Evolutionary conservation across 1,139 yeast species (phyloP).

Genomic region (Pneumocystis carinii): DNA sequence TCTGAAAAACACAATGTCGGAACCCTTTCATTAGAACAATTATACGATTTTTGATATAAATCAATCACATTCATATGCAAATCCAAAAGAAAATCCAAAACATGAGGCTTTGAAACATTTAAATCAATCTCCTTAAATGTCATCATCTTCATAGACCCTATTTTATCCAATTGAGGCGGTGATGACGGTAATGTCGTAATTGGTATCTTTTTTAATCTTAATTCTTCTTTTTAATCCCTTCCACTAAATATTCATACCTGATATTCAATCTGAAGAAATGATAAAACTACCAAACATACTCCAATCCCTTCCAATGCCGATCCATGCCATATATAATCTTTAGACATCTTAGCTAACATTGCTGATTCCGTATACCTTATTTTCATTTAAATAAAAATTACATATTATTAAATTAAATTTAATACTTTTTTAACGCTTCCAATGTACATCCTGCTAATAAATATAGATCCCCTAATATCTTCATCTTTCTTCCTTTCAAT

Average conservation of each 20-base stretch:
- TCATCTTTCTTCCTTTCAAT: conserved; percentile 57
- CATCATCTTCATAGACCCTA: conserved; percentile 17
- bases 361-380: conserved; percentile 43
- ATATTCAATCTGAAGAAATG: conserved; percentile 43
- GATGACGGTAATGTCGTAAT: conserved; percentile 6
- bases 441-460: conserved; percentile 63
- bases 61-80: conserved; percentile 37
- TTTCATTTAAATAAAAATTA: neutral
- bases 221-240: conserved; percentile 17
- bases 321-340: conserved; percentile 78
- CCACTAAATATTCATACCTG: conserved; percentile 30
- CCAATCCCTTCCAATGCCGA: conserved; percentile 72
- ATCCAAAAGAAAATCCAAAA: conserved; percentile 39
- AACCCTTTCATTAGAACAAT: conserved; percentile 55
- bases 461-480: conserved; percentile 61
- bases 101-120: conserved; percentile 14
- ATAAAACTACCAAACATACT: conserved; percentile 46
- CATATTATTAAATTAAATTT: no score
- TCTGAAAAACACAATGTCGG: conserved; percentile 76
- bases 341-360: conserved; percentile 39
- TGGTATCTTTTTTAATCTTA: conserved; percentile 16
- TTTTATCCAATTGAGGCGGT: conserved; percentile 11
- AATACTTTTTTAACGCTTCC: conserved; percentile 54
- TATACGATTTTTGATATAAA: conserved; percentile 45
- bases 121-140: conserved; percentile 9